Conservation (phyloP, 2,329 filamentous ascomycete species). For the Juglanconis sp. region DNA sequence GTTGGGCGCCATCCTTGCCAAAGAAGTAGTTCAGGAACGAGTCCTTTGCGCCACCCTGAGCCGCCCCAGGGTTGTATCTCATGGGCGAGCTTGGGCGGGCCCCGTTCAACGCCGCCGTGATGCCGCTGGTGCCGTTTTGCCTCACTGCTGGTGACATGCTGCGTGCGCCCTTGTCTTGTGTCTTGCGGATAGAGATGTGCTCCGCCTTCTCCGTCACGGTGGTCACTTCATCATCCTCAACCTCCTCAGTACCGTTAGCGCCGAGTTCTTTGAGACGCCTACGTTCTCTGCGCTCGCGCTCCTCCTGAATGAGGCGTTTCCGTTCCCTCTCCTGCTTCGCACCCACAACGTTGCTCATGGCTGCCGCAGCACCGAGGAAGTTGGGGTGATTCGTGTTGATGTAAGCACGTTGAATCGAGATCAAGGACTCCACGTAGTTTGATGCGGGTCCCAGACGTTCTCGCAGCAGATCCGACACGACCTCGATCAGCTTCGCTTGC, state of each 20-base stretch:
- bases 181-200: conserved; percentile 58
- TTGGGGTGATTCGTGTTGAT: conserved; percentile 99
- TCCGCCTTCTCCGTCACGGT: conserved; percentile 48
- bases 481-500: conserved; percentile 95
- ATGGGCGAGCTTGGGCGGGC: conserved; percentile 59
- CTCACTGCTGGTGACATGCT: conserved; percentile 81
- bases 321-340: conserved; percentile 94
- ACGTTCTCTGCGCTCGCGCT: conserved; percentile 81
- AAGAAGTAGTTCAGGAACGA: conserved; percentile 99
- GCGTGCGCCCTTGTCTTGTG: conserved; percentile 58
- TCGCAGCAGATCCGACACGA: conserved; percentile 90
- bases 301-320: conserved; percentile 74
- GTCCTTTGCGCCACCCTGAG: conserved; percentile 66
- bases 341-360: conserved; percentile 94
- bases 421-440: conserved; percentile 90
- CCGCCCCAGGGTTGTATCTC: conserved; percentile 55
- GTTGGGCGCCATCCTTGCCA: conserved; percentile 75
- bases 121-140: conserved; percentile 59
- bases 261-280: conserved; percentile 80
- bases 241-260: conserved; percentile 69
- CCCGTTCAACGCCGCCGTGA: conserved; percentile 67
- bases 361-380: conserved; percentile 92
- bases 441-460: conserved; percentile 89
- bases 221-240: conserved; percentile 43
- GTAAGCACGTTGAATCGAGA: conserved; percentile 95